These are phyloP conservation scores for Cladobotryum protrusum DNA, from an alignment of 2,329 filamentous ascomycete species.

Conservation along the genomic window DNA sequence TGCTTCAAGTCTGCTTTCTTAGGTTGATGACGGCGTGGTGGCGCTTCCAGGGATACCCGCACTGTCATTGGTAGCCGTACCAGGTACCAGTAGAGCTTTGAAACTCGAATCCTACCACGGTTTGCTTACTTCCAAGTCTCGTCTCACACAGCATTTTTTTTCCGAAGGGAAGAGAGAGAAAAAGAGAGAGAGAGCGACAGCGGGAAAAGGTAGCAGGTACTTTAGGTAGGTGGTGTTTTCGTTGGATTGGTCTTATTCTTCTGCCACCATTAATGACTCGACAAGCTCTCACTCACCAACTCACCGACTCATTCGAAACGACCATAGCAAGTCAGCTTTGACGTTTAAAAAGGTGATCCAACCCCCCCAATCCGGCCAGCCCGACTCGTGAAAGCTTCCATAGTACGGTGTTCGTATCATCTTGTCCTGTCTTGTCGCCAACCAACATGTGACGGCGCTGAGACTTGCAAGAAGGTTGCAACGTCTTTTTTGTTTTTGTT, in stretches of 20 bases:
- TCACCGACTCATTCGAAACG: not conserved
- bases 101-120: no score
- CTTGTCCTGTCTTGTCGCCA: not conserved
- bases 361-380: constrained; percentile 4
- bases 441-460: constrained; percentile 1
- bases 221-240: no score
- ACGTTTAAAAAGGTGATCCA: not conserved
- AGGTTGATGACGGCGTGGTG: constrained; percentile 10
- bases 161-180: no score
- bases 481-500: no score
- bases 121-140: no score
- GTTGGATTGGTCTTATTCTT: no score
- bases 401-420: not conserved
- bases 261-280: not conserved
- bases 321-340: no score
- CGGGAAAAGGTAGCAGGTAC: no score
- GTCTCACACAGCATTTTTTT: no score
- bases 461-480: not conserved
- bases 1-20: not conserved
- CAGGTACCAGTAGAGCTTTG: not conserved
- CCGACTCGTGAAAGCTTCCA: constrained; percentile 6
- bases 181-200: no score
- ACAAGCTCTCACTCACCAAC: not conserved
- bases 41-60: constrained; percentile 6
- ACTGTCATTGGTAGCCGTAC: not conserved